Base-by-base conservation (phyloP, 495 filamentous ascomycete genomes). In the Durotheca rogersii region DNA sequence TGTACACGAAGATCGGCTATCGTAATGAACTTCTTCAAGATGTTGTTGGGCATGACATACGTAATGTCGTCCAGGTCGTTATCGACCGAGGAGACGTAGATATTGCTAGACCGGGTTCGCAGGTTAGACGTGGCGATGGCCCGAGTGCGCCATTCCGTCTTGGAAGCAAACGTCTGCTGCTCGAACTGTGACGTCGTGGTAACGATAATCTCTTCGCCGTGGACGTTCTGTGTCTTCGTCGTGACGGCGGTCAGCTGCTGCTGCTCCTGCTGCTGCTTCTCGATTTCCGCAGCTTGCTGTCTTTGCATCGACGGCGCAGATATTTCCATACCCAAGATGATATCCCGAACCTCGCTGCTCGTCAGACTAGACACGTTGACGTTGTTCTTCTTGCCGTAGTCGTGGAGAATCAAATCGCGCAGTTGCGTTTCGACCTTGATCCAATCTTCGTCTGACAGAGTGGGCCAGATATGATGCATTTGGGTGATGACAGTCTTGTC, bases 361-460 rank as follows among this genome's bases (percentile, higher is more conserved):
- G 94, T 99, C 71, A 99, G 78, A 62, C 88, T 94, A 12, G 94
- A 93, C 16, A 92, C 91, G 65, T 96, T 97, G 72, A 99, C 94
- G 59, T 97, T 96, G 71, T 97, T 99, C 78, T 97, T 97, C 82
- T 97, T 97, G 60, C 94, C 94, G 61, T 99, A 99, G 67, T 99
- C 93, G 50, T 96, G 96, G 47, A 99, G 68, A 56, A 99, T 97
- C 43, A 99, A 71, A 77, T 99, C 94, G 59, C 94, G 83, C 40
- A 99, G 73, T 65, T 95, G 89, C 48, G 89, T 88, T 79, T 99
- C 94, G 15, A 99, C 90, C 80, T 96, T 96, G 68, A 96, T 90
- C 93, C 94, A 99, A 56, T 96, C 91, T 46, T 99, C 94, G 54
- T 99, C 93, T 0, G 88, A 86, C 6, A 99, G 72, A 2, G 88